Evolutionary conservation across 164 flowering plant genomes (phyloP).

Genomic region (Euptelea pleiosperma): DNA sequence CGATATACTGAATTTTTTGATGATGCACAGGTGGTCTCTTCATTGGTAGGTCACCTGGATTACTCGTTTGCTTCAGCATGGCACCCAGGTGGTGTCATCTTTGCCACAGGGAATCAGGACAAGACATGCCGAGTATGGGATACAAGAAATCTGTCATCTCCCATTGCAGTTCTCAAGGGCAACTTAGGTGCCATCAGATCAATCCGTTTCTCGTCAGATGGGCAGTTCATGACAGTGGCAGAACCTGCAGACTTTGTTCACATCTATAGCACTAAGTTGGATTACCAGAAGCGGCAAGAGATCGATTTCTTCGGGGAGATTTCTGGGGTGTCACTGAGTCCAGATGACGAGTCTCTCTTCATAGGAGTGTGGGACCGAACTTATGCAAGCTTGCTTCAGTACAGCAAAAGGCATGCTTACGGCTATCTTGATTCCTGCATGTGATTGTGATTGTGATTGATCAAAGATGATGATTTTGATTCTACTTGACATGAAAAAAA

Average conservation of each 20-base stretch:
- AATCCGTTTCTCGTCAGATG: slow-evolving; percentile 45
- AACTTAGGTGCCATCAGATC: slow-evolving; percentile 48
- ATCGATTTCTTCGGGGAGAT: slow-evolving; percentile 63
- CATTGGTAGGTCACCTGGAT: slow-evolving; percentile 42
- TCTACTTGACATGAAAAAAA: too few relatives aligned
- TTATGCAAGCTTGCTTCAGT: slow-evolving; percentile 54
- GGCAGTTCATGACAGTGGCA: slow-evolving; percentile 45
- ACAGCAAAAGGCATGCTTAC: slow-evolving; percentile 32
- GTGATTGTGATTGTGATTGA: too few relatives aligned
- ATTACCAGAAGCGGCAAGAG: slow-evolving; percentile 40
- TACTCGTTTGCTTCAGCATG: slow-evolving; percentile 59
- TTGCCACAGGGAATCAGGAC: slow-evolving; percentile 63
- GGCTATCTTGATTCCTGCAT: slow-evolving; percentile 41
- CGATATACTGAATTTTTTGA: too few relatives aligned
- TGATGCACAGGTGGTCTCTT: slow-evolving; percentile 37
- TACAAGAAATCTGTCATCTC: slow-evolving; percentile 34
- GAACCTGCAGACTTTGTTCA: too few relatives aligned
- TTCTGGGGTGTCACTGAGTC: slow-evolving; percentile 49
- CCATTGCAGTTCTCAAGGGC: slow-evolving; percentile 40
- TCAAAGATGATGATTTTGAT: too few relatives aligned
- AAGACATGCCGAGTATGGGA: slow-evolving; percentile 62
- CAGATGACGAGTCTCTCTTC: slow-evolving; percentile 47
- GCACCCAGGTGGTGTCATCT: slow-evolving; percentile 47
- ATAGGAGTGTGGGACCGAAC: slow-evolving; percentile 57
- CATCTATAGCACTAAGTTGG: slow-evolving; percentile 31